Conservation (phyloP, 73 alveolate genomes). For the Paramecium primaurelia region DNA sequence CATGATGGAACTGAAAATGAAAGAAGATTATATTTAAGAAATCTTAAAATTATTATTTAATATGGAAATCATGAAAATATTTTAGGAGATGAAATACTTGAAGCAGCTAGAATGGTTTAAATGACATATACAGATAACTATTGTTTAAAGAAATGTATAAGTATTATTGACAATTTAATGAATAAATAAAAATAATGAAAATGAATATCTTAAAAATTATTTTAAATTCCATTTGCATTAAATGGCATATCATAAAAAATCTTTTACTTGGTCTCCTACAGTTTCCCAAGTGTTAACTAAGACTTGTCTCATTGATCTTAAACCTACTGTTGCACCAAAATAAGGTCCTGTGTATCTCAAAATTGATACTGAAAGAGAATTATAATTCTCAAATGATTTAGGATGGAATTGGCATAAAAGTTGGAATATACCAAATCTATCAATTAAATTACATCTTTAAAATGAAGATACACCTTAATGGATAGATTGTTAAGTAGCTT, state of each 20-base stretch:
- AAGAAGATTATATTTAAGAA: not conserved
- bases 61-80: not conserved
- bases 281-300: not conserved
- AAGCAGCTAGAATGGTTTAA: not conserved
- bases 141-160: not conserved
- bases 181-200: not conserved
- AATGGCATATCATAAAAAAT: not conserved
- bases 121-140: not conserved
- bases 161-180: not conserved
- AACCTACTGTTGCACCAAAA: not conserved
- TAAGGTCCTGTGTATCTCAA: not conserved
- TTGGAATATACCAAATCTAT: slow-evolving; percentile 73
- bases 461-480: not conserved
- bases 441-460: slow-evolving; percentile 13
- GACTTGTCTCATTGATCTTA: not conserved
- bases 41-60: not conserved
- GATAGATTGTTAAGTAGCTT: slow-evolving; percentile 51
- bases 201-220: not conserved
- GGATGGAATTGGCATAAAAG: slow-evolving; percentile 77
- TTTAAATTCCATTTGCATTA: not conserved
- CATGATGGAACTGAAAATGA: not conserved
- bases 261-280: slow-evolving; percentile 1
- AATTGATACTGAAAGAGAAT: slow-evolving; percentile 69
- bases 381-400: slow-evolving; percentile 50
- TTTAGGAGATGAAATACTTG: not conserved